These are phyloP conservation scores for Morella rubra DNA, from an alignment of 306 rosid genomes.

Conservation along the genomic window DNA sequence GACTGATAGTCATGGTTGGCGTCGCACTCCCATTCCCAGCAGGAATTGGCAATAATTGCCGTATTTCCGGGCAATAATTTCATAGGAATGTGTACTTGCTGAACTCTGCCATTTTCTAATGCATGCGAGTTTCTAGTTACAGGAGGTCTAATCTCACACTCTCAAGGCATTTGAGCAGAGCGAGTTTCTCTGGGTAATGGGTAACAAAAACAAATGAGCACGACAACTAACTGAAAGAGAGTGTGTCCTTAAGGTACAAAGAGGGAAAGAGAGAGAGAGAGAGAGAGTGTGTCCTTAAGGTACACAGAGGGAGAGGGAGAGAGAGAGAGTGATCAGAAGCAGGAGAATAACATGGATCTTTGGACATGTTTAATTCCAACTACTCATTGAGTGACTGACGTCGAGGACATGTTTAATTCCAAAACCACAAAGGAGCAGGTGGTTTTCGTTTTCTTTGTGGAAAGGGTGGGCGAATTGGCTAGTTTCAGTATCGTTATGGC, in stretches of 20 bases:
- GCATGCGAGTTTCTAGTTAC: too few species aligned
- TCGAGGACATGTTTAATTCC: constrained; percentile 15
- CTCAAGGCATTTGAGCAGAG: not conserved
- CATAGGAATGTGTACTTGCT: not conserved
- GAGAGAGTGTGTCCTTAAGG: not conserved
- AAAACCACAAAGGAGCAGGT: not conserved
- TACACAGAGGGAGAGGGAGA: too few species aligned
- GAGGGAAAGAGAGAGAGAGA: not conserved
- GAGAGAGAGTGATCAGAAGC: not conserved
- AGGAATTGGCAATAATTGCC: not conserved
- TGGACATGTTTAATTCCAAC: not conserved
- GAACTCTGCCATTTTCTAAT: not conserved
- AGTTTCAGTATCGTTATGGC: not conserved
- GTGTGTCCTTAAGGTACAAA: too few species aligned
- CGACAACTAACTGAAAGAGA: not conserved
- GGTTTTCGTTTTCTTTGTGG: not conserved
- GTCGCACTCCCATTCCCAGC: not conserved
- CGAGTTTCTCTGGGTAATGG: not conserved
- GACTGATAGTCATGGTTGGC: not conserved
- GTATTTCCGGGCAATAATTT: not conserved
- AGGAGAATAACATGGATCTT: constrained; percentile 3
- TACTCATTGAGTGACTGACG: constrained; percentile 7
- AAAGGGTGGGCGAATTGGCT: constrained; percentile 33
- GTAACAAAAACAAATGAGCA: not conserved
- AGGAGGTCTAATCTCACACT: not conserved